phyloP scores from a whole-genome alignment of 1,284 basidiomycete species.

The Ustilago curta region DNA sequence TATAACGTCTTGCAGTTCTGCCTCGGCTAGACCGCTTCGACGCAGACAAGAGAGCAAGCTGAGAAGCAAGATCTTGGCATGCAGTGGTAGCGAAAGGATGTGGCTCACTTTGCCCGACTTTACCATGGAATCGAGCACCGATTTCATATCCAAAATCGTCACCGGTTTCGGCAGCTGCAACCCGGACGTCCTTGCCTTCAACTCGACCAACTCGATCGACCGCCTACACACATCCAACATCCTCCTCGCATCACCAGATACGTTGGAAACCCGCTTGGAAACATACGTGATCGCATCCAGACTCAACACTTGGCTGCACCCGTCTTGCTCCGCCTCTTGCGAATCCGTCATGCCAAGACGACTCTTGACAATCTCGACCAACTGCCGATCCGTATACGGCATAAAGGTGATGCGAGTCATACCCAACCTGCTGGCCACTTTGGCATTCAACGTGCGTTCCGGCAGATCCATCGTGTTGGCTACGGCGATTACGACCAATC shows the following conservation, averaged over 20 bases:
- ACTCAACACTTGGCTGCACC: constrained; percentile 74
- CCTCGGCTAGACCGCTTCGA: constrained; percentile 86
- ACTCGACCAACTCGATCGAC: constrained; percentile 59
- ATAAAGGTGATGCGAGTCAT: constrained; percentile 95
- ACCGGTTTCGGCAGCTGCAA: constrained; percentile 72
- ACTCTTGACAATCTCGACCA: constrained; percentile 87
- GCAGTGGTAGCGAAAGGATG: constrained; percentile 57
- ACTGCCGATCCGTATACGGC: constrained; percentile 84
- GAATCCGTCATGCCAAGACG: constrained; percentile 73
- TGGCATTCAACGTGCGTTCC: constrained; percentile 89
- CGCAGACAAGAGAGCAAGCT: constrained; percentile 85
- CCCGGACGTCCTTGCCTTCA: constrained; percentile 56
- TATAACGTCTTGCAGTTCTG: constrained; percentile 81
- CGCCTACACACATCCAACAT: constrained; percentile 89
- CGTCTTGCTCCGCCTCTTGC: constrained; percentile 69
- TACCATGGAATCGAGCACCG: constrained; percentile 89
- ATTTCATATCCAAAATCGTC: constrained; percentile 79
- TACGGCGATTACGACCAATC: constrained; percentile 93
- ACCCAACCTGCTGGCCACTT: constrained; percentile 92
- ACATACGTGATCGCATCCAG: constrained; percentile 87
- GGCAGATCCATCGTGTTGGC: constrained; percentile 99
- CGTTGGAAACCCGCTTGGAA: constrained; percentile 88
- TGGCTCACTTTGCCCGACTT: constrained; percentile 80
- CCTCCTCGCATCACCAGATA: constrained; percentile 93
- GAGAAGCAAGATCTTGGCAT: constrained; percentile 71